Conservation (phyloP, 1,284 basidiomycete species). For the Athelia sp. region DNA sequence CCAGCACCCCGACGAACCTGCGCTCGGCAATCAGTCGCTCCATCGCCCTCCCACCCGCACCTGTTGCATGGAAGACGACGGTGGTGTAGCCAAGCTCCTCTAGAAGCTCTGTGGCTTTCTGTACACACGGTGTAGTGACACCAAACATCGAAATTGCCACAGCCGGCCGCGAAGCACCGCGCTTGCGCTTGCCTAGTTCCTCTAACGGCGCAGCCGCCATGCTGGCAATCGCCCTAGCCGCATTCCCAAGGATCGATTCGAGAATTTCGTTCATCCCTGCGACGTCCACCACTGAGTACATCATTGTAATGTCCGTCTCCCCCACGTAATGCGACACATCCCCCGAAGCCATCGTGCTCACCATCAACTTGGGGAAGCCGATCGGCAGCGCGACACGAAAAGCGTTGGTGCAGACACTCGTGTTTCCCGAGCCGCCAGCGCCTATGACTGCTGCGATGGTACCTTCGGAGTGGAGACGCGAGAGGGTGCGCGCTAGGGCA, state of each 20-base stretch:
- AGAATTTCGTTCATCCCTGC: conserved; percentile 23
- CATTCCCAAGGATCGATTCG: conserved; percentile 16
- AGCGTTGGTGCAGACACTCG: conserved; percentile 18
- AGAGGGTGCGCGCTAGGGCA: conserved; percentile 14
- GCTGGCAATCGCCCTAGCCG: conserved; percentile 19
- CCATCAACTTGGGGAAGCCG: conserved; percentile 20
- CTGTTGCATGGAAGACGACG: conserved; percentile 21
- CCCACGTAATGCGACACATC: conserved; percentile 18
- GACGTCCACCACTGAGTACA: conserved; percentile 23
- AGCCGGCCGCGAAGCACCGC: conserved; percentile 3
- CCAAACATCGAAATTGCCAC: conserved; percentile 22
- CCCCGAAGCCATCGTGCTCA: conserved; percentile 25
- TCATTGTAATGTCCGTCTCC: conserved; percentile 23
- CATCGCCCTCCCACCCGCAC: conserved; percentile 22
- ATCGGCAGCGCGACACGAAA: conserved; percentile 19
- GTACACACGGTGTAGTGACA: conserved; percentile 20
- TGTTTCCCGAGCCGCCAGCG: conserved; percentile 21
- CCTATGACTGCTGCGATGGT: conserved; percentile 14
- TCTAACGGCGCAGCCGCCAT: conserved; percentile 9
- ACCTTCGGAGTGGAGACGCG: conserved; percentile 8
- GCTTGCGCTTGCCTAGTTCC: conserved; percentile 1
- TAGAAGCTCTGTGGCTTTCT: conserved; percentile 15
- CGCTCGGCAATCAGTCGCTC: conserved; percentile 19
- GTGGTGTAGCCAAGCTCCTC: conserved; percentile 21
- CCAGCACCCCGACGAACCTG: conserved; percentile 18